phyloP scores from a whole-genome alignment of 2,329 filamentous ascomycete species.

The Colletotrichum eleusines region DNA sequence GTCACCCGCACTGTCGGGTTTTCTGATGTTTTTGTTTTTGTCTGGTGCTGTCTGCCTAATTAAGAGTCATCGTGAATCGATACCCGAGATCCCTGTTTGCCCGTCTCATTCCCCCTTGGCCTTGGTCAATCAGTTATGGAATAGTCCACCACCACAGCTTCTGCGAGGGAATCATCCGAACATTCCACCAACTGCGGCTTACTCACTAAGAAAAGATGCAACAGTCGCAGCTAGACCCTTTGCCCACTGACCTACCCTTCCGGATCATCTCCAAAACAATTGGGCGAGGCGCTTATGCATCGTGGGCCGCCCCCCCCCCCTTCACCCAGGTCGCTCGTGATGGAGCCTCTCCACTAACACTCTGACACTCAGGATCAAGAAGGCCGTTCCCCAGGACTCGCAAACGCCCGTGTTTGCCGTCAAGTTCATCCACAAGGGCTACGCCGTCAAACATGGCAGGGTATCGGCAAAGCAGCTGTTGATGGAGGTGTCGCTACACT shows the following conservation, averaged over 20 bases:
- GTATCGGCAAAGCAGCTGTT: constrained; percentile 90
- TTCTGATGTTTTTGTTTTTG: neutral
- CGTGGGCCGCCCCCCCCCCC: constrained; percentile 68
- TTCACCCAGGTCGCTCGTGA: constrained; percentile 7
- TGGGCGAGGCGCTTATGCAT: constrained; percentile 96
- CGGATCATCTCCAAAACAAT: constrained; percentile 96
- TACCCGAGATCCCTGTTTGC: constrained; percentile 23
- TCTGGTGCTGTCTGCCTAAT: constrained; percentile 13
- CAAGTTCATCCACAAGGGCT: constrained; percentile 98
- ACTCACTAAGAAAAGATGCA: constrained; percentile 56
- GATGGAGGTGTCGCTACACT: constrained; percentile 92
- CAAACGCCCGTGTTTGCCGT: constrained; percentile 89
- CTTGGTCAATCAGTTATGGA: constrained; percentile 23
- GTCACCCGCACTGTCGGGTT: constrained; percentile 10
- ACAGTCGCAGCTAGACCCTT: constrained; percentile 89
- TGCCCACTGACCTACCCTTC: constrained; percentile 89
- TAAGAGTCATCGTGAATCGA: constrained; percentile 31
- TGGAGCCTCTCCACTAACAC: constrained; percentile 31
- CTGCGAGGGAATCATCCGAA: constrained; percentile 22
- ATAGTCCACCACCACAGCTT: constrained; percentile 20
- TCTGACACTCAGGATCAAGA: constrained; percentile 78
- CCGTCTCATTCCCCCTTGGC: constrained; percentile 30
- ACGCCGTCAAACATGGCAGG: constrained; percentile 89
- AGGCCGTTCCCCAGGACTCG: constrained; percentile 81
- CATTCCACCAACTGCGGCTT: constrained; percentile 10